phyloP scores from a whole-genome alignment of 768 basidiomycete species.

The Podaxis rugospora region DNA sequence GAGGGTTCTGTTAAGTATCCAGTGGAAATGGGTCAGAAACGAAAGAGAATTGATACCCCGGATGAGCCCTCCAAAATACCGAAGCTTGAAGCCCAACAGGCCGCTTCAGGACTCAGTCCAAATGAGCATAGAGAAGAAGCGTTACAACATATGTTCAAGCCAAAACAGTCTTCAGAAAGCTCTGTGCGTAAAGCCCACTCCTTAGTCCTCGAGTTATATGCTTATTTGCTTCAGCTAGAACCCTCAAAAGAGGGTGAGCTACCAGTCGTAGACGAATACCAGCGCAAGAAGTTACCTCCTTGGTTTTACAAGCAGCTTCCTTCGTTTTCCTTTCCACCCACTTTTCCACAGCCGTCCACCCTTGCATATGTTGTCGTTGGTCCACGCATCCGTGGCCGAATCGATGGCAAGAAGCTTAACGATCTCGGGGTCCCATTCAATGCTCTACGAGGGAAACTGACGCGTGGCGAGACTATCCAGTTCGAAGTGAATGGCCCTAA shows the following conservation, averaged over 20 bases:
- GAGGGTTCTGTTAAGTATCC: not conserved
- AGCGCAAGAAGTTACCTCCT: constrained; percentile 22
- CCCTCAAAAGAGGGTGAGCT: not conserved
- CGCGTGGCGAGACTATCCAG: constrained; percentile 59
- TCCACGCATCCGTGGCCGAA: constrained; percentile 59
- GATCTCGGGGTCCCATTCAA: constrained; percentile 62
- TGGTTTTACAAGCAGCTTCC: constrained; percentile 38
- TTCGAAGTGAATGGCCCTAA: constrained; percentile 41
- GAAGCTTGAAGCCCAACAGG: constrained; percentile 10
- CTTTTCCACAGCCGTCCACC: constrained; percentile 24
- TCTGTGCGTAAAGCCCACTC: not conserved
- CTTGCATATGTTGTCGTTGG: constrained; percentile 50
- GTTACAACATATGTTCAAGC: constrained; percentile 4
- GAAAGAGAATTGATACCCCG: constrained; percentile 40
- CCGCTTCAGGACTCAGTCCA: not conserved
- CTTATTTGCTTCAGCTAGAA: not conserved
- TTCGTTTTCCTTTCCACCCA: constrained; percentile 19
- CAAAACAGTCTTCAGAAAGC: constrained; percentile 13
- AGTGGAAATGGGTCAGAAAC: constrained; percentile 29
- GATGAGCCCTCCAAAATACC: constrained; percentile 32
- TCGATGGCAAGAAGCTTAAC: constrained; percentile 61
- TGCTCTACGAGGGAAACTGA: constrained; percentile 52
- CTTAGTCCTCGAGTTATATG: not conserved
- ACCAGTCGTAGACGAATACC: constrained; percentile 22
- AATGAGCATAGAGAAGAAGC: not conserved